Conservation (phyloP, 805 yeast species). For the Candida piceae region DNA sequence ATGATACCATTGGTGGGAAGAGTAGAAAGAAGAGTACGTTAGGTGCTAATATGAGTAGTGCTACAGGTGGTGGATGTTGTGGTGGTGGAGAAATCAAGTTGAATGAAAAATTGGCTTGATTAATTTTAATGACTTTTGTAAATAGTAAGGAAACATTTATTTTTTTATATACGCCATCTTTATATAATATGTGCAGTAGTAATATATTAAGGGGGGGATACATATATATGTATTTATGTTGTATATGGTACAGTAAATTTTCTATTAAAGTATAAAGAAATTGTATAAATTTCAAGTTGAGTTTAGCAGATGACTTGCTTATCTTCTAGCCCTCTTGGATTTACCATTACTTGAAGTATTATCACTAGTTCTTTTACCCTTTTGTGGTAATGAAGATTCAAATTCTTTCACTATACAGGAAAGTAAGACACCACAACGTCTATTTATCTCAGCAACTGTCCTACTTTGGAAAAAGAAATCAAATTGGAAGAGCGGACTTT, state of each 20-base stretch:
- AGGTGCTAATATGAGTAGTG: slow-evolving; percentile 25
- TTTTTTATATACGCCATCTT: no score
- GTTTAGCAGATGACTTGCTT: neutral
- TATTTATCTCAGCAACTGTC: slow-evolving; percentile 66
- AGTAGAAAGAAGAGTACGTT: slow-evolving; percentile 36
- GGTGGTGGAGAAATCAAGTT: slow-evolving; percentile 41
- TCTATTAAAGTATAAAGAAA: no score
- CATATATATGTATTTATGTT: no score
- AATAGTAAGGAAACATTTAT: no score
- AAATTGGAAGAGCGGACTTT: slow-evolving; percentile 73
- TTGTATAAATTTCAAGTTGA: no score
- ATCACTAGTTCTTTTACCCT: slow-evolving; percentile 1
- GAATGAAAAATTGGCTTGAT: slow-evolving; percentile 15
- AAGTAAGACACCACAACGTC: slow-evolving; percentile 78
- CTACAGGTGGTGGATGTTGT: slow-evolving; percentile 52
- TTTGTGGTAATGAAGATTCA: slow-evolving; percentile 27
- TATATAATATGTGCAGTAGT: no score
- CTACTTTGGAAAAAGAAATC: slow-evolving; percentile 86
- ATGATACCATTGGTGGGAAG: slow-evolving; percentile 50
- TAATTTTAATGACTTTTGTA: no score
- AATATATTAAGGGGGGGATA: no score
- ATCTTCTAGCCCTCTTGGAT: neutral
- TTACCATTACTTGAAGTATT: neutral
- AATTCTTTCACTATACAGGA: slow-evolving; percentile 70
- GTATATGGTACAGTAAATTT: no score